Evolutionary conservation across 1,284 basidiomycete species (phyloP).

Genomic region (Moesziomyces sp.): DNA sequence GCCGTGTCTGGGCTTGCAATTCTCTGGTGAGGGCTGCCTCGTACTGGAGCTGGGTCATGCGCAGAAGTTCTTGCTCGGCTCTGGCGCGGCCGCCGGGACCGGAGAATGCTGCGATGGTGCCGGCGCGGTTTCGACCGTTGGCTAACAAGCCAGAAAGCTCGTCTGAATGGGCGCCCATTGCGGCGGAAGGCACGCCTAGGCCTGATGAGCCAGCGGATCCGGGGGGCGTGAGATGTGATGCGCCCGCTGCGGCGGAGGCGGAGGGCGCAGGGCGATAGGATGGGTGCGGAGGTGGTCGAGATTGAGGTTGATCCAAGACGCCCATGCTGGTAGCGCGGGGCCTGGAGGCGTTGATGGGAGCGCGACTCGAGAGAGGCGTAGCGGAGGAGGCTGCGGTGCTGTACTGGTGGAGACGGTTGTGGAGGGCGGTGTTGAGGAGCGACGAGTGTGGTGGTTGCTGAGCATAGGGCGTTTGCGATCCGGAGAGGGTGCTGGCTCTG

Average conservation of each 20-base stretch:
- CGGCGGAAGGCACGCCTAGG: conserved; percentile 5
- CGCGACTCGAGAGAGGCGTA: conserved; percentile 3
- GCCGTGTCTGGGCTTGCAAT: conserved; percentile 1
- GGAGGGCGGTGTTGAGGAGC: conserved; percentile 36
- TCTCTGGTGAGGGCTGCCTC: conserved; percentile 17
- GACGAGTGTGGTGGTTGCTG: conserved; percentile 31
- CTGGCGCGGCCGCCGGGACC: conserved; percentile 58
- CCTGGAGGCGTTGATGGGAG: conserved; percentile 9
- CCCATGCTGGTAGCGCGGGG: conserved; percentile 51
- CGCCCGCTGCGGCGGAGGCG: conserved; percentile 2
- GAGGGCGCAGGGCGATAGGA: conserved; percentile 4
- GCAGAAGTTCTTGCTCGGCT: conserved; percentile 57
- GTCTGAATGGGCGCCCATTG: conserved; percentile 3
- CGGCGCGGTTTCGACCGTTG: conserved; percentile 53
- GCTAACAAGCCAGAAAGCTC: conserved; percentile 23
- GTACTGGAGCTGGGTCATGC: conserved; percentile 42
- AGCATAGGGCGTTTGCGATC: conserved; percentile 29
- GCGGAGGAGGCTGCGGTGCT: conserved; percentile 7
- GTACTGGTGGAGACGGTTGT: conserved; percentile 38
- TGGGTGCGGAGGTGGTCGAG: conserved; percentile 8
- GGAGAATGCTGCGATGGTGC: conserved; percentile 61
- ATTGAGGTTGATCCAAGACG: conserved; percentile 28
- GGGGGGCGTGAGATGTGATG: conserved; percentile 6
- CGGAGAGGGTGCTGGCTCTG: conserved; percentile 19
- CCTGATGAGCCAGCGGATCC: conserved; percentile 2